A percentile compares a stretch with the other conserved stretches of the same genome.
Evolutionary conservation across 306 rosid species (phyloP).

Genomic region (Arachis stenosperma): DNA sequence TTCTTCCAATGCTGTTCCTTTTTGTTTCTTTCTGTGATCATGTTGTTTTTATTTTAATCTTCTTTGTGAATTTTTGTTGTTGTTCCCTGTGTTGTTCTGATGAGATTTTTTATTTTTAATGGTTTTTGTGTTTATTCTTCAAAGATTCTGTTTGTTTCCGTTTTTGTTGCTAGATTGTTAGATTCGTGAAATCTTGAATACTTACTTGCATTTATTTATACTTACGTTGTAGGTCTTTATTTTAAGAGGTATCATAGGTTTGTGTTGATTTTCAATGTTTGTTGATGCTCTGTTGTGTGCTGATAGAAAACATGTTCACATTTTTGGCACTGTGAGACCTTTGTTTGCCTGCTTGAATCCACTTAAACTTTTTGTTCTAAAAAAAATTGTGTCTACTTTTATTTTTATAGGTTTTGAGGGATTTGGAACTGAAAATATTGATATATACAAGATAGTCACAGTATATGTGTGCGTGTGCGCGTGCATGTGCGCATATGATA

Average conservation of each 20-base stretch:
- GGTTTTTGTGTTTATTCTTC: too few relatives aligned
- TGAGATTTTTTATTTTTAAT: background rate
- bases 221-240: conserved; percentile 28
- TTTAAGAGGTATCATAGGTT: background rate
- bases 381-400: background rate
- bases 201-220: conserved; percentile 1
- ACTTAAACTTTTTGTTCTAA: too few relatives aligned
- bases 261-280: conserved; percentile 11
- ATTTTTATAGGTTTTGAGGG: conserved; percentile 17
- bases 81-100: conserved; percentile 32
- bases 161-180: conserved; percentile 3
- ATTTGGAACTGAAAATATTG: conserved; percentile 6
- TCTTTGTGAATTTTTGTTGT: conserved; percentile 30
- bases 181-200: conserved; percentile 5
- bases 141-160: background rate
- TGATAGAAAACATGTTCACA: background rate
- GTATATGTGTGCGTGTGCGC: background rate
- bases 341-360: too few relatives aligned
- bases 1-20: background rate
- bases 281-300: conserved; percentile 18
- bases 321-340: too few relatives aligned
- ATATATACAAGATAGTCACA: background rate
- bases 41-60: background rate
- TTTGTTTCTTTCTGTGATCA: background rate
- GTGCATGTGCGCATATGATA: background rate